Base-by-base conservation (phyloP, 306 rosid genomes). In the Trichosanthes cucumerina region DNA sequence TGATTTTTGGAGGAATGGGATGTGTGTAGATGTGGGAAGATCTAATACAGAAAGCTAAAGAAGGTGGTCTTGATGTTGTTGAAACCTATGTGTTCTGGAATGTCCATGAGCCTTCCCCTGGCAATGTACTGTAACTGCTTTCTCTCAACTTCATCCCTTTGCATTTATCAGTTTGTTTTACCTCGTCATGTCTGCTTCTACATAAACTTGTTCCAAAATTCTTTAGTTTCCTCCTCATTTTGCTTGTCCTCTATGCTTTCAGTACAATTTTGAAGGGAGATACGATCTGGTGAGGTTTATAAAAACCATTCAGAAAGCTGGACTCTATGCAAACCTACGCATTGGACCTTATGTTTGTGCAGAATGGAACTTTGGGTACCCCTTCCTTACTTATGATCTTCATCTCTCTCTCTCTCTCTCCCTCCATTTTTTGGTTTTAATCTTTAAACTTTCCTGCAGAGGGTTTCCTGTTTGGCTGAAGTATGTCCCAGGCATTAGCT, bases 331-430 rank as follows among this genome's bases (percentile, higher is more conserved):
- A 83, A 91, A 92, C 79, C 90, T 96, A 77, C 92, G 99, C 81
- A 90, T 96, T 88, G 99, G 99, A 84, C 99, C 99, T 82, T 96
- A 96, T 81, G 97, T 96, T 80, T 96, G 99, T 86, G 99, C 98
- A 15, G 99, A 96, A 79, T 96, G 99, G 99, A 96, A 96, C 86
- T 92, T 92, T 50, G 99, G 99, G 99, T 96, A 96, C 79, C 62
- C 64, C 34, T 62, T 70, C 76, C 62, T 43, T 23, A 19, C 31
- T 53, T 23, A 33, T 33, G 14, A 16, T 81, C 49, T 77, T 56
- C 73, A 23, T 28, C 44, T 77, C 72, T 70, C 52, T 66, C 72
- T 59, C 52, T 69, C 23, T 52, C 58, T 72, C 36, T 60, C n/a
- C n/a, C 16, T 28, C 6, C 54, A 0, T 23, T 70, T 66, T 71